phyloP scores from a whole-genome alignment of 2,329 filamentous ascomycete genomes.

The Exophiala oligosperma region DNA sequence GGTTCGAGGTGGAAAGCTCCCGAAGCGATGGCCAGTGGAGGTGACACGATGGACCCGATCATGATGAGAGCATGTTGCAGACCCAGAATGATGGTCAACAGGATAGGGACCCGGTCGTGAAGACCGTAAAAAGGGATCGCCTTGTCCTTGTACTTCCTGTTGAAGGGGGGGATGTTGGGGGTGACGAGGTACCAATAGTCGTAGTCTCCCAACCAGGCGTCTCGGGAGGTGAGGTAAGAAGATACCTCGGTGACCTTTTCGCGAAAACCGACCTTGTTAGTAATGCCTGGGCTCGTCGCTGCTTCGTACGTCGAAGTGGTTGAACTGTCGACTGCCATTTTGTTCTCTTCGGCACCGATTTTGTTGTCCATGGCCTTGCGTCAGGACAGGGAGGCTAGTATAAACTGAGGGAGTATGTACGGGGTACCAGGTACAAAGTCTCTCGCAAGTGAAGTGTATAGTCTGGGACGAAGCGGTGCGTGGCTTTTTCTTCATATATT shows the following conservation, averaged over 20 bases:
- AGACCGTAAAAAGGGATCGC: conserved; percentile 83
- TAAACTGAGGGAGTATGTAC: too few relatives aligned
- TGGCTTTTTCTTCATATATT: too few relatives aligned
- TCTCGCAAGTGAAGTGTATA: too few relatives aligned
- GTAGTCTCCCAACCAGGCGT: conserved; percentile 54
- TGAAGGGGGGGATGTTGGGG: conserved; percentile 56
- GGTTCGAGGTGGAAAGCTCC: conserved; percentile 61
- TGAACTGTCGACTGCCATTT: conserved; percentile 8
- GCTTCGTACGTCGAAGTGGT: conserved; percentile 3
- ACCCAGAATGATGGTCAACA: conserved; percentile 72
- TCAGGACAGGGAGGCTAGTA: not conserved
- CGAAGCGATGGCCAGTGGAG: conserved; percentile 70
- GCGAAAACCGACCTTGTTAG: not conserved
- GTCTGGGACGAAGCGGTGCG: too few relatives aligned
- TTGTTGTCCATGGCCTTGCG: too few relatives aligned
- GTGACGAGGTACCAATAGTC: conserved; percentile 57
- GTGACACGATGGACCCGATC: conserved; percentile 73
- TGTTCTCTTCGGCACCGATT: conserved; percentile 4
- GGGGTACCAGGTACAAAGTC: too few relatives aligned
- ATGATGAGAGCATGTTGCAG: conserved; percentile 79
- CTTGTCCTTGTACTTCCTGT: conserved; percentile 43
- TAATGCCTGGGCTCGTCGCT: not conserved
- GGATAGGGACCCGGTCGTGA: conserved; percentile 72
- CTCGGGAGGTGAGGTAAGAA: conserved; percentile 31
- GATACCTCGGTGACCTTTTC: conserved; percentile 21